Percentiles rank a stretch among this genome's conserved stretches.
Evolutionary conservation across 2,329 filamentous ascomycete species (phyloP).

Genomic region (Purpureocillium lavendulum): DNA sequence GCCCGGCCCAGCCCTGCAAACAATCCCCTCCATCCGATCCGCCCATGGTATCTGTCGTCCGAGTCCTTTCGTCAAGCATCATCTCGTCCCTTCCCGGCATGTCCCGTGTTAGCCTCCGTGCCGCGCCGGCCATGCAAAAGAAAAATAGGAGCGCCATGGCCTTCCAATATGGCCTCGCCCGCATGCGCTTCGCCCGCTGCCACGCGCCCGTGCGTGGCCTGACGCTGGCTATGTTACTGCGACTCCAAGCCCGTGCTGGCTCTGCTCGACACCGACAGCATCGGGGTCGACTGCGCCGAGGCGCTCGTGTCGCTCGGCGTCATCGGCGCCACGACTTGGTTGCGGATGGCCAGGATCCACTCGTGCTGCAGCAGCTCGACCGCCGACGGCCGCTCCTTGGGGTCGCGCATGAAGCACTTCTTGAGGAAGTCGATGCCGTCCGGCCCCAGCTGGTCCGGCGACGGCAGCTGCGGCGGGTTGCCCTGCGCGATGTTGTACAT

Average conservation of each 20-base stretch:
- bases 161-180: too few species aligned
- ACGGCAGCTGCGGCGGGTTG: slow-evolving; percentile 80
- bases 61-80: too few species aligned
- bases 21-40: neutral
- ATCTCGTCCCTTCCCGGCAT: slow-evolving; percentile 5
- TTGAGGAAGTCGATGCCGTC: slow-evolving; percentile 81
- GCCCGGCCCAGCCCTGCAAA: too few species aligned
- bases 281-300: slow-evolving; percentile 28
- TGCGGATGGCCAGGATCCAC: slow-evolving; percentile 67
- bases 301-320: slow-evolving; percentile 51
- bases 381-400: slow-evolving; percentile 68
- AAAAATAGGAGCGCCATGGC: too few species aligned
- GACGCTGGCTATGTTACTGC: too few species aligned
- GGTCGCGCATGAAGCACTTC: slow-evolving; percentile 80
- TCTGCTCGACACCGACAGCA: slow-evolving; percentile 20
- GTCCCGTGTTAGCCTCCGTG: too few species aligned
- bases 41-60: neutral
- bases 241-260: slow-evolving; percentile 17
- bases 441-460: slow-evolving; percentile 72
- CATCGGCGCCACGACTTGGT: slow-evolving; percentile 54
- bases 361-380: slow-evolving; percentile 89
- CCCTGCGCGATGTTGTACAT: slow-evolving; percentile 99
- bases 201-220: neutral
- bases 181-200: neutral
- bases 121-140: too few species aligned